Percentiles rank a stretch among this genome's conserved stretches.
Conservation (phyloP, 495 filamentous ascomycete genomes). For the Neurospora sublineolata region DNA sequence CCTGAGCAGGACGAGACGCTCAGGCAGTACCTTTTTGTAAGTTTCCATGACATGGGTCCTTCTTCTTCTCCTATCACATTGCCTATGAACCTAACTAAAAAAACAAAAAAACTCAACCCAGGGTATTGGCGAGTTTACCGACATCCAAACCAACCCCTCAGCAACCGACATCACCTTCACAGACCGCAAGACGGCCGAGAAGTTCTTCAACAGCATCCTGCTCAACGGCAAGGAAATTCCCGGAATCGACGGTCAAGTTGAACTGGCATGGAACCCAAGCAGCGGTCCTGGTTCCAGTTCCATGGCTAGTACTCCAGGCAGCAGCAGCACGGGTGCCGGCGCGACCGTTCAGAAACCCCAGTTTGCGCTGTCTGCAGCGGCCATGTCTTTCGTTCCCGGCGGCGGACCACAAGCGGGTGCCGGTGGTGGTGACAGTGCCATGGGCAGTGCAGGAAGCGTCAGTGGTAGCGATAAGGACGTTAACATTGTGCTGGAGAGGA, state of each 20-base stretch:
- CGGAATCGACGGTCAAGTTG: constrained; percentile 58
- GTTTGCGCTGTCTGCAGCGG: not conserved
- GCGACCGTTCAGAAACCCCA: not conserved
- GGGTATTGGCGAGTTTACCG: constrained; percentile 75
- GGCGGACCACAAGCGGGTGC: not conserved
- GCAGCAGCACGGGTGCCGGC: not conserved
- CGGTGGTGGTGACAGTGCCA: constrained; percentile 1
- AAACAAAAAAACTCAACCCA: constrained; percentile 24
- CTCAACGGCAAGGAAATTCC: constrained; percentile 51
- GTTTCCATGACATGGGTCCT: constrained; percentile 12
- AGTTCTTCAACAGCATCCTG: constrained; percentile 55
- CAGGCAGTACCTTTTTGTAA: constrained; percentile 75
- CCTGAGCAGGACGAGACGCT: constrained; percentile 71
- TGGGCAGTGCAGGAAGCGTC: not conserved
- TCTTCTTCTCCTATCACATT: not conserved
- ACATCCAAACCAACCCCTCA: constrained; percentile 54
- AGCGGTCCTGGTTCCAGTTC: constrained; percentile 27
- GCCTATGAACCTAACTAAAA: constrained; percentile 12
- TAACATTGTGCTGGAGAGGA: constrained; percentile 17
- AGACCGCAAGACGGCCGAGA: constrained; percentile 81
- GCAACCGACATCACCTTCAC: constrained; percentile 66
- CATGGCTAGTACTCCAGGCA: constrained; percentile 1
- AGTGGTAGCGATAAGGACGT: constrained; percentile 24
- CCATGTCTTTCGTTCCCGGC: not conserved
- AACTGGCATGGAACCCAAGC: constrained; percentile 57